Percentiles rank a stretch among this genome's conserved stretches.
Evolutionary conservation across 2,329 filamentous ascomycete genomes (phyloP).

Genomic region (Stagonosporopsis vannaccii): DNA sequence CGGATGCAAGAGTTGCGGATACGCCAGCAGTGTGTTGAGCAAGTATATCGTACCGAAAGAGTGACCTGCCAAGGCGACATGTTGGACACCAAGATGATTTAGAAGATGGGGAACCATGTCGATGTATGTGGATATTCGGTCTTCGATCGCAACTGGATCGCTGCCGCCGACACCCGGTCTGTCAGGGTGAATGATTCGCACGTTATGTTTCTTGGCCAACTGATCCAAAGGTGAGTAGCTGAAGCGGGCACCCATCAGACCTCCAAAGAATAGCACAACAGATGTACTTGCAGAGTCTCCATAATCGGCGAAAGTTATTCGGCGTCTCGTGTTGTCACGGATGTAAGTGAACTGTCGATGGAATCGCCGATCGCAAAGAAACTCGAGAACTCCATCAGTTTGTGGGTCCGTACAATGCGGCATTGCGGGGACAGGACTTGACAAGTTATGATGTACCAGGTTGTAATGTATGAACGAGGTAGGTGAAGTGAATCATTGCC

Average conservation of each 20-base stretch:
- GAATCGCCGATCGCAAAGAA: slow-evolving; percentile 22
- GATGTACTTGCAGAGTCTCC: slow-evolving; percentile 26
- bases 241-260: slow-evolving; percentile 26
- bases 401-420: neutral
- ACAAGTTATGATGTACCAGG: neutral
- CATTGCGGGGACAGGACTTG: neutral
- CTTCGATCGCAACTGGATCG: slow-evolving; percentile 18
- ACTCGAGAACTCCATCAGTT: neutral
- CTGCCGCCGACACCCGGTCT: slow-evolving; percentile 32
- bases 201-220: slow-evolving; percentile 21
- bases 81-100: slow-evolving; percentile 25
- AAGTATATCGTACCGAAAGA: slow-evolving; percentile 33
- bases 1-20: slow-evolving; percentile 29
- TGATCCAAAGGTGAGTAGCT: slow-evolving; percentile 27
- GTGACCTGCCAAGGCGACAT: slow-evolving; percentile 30
- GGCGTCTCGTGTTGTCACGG: neutral
- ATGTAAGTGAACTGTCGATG: slow-evolving; percentile 6
- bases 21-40: slow-evolving; percentile 28
- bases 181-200: slow-evolving; percentile 34
- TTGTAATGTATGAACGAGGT: neutral
- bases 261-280: slow-evolving; percentile 34
- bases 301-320: slow-evolving; percentile 23
- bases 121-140: slow-evolving; percentile 25
- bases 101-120: slow-evolving; percentile 28
- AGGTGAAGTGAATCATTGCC: neutral